Evolutionary conservation across 73 alveolate genomes (phyloP).

Genomic region (Breviolum minutum): DNA sequence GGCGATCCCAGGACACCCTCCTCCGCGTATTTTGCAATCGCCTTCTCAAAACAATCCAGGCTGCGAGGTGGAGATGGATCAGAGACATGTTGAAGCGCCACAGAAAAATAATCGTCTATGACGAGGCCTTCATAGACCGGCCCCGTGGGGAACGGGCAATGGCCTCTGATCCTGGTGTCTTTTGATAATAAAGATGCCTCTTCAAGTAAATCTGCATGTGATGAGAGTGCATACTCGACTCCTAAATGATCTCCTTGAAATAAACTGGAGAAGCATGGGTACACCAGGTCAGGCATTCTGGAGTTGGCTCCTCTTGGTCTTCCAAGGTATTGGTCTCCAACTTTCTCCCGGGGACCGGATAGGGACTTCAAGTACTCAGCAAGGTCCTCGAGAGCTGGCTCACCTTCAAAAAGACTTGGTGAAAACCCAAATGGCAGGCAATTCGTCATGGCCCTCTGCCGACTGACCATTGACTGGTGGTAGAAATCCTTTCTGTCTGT

Average conservation of each 20-base stretch:
- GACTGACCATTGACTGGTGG: not conserved
- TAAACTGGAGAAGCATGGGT: not conserved
- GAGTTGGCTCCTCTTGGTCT: not conserved
- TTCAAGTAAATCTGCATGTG: not conserved
- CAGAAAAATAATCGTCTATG: not conserved
- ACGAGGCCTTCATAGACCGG: not conserved
- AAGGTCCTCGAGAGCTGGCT: not conserved
- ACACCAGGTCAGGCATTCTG: no score
- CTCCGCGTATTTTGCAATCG: not conserved
- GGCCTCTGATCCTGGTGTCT: not conserved
- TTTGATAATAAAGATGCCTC: not conserved
- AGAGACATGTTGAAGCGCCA: not conserved
- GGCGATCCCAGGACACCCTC: not conserved
- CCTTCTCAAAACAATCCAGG: not conserved
- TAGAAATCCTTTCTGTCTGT: conserved; percentile 3
- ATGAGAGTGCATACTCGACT: not conserved
- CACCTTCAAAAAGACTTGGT: not conserved
- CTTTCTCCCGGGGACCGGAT: not conserved
- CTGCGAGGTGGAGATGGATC: not conserved
- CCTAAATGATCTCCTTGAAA: not conserved
- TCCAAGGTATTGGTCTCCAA: not conserved
- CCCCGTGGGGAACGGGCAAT: not conserved
- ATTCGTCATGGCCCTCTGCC: not conserved
- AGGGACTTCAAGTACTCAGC: not conserved
- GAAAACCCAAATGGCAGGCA: not conserved